Evolutionary conservation across 306 rosid species (phyloP), one percentile per base, ranked within the genome.

Genomic region (Abrus precatorius): DNA sequence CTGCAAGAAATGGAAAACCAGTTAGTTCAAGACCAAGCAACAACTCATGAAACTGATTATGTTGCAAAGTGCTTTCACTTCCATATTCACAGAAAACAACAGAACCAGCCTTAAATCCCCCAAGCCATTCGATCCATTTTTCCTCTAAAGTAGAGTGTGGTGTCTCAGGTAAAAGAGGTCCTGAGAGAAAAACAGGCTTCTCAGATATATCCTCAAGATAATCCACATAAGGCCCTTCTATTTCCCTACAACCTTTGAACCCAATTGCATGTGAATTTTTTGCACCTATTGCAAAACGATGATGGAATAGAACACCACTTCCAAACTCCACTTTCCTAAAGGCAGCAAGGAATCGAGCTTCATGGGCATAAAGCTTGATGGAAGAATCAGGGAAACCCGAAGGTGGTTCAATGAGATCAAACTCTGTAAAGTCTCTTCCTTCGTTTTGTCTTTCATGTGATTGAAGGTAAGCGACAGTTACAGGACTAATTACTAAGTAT

Each of bases 21-120:
- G 80, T 81, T 65, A 64, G 29, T 30, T 81, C 84, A 55, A 82
- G 81, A 34, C 85, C 85, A 56, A 82, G 64, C 14, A 82, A 67
- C 57, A 82, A 47, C 11, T 82, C 85, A 0, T 57, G 6, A 6
- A 82, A 68, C 7, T 75, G 77, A 11, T 69, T 45, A 13, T 44
- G 1, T 3, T 29, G 1, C 8, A 82, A 36, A 5, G 81, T 38
- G 30, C 14, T 14, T 82, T 82, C 85, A 38, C 81, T 82, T 59
- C 82, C 85, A 28, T 13, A 50, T 9, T 74, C 74, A 60, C 82
- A 82, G 3, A 14, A 82, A 60, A 82, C 9, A 1, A 82, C 74
- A 8, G 85, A 83, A 54, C 79, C 45, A 0, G 48, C 14, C 10
- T 83, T 77, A 10, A 76, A 69, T n/a, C 44, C 44, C 0, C 30